Conservation (phyloP, 495 filamentous ascomycete genomes). For the Penicillium samsonianum region DNA sequence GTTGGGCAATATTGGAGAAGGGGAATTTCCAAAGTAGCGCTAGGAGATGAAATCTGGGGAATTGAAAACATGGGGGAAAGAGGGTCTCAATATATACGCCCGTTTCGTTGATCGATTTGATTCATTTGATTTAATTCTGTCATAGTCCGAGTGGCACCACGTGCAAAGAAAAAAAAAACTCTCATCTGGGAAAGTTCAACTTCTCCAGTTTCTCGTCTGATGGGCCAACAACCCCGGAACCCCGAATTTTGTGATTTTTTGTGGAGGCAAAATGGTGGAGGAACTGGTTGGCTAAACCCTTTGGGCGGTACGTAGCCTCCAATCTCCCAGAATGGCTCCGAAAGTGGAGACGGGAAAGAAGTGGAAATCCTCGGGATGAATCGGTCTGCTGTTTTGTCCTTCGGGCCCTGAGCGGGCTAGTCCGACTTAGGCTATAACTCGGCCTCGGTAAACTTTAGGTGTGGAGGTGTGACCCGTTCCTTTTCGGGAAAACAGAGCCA, state of each 20-base stretch:
- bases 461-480: constrained; percentile 7
- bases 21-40: neutral
- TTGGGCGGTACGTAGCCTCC: constrained; percentile 18
- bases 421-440: constrained; percentile 1
- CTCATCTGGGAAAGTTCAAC: neutral
- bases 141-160: constrained; percentile 10
- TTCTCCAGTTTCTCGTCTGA: constrained; percentile 19
- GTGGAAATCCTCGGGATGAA: constrained; percentile 8
- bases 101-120: neutral
- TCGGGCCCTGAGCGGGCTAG: constrained; percentile 7
- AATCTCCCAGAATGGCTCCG: constrained; percentile 2
- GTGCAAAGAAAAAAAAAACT: constrained; percentile 7
- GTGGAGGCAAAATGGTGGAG: constrained; percentile 26
- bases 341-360: neutral
- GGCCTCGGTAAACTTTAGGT: neutral
- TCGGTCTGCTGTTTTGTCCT: neutral
- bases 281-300: constrained; percentile 14
- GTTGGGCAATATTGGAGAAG: constrained; percentile 6
- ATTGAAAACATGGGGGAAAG: constrained; percentile 13
- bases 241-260: constrained; percentile 2
- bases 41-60: constrained; percentile 12
- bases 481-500: constrained; percentile 23
- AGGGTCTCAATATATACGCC: constrained; percentile 17
- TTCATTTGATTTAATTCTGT: constrained; percentile 4
- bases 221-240: constrained; percentile 9